Base-by-base conservation (phyloP, 179 eudicot species). In the Amaranthus tricolor region DNA sequence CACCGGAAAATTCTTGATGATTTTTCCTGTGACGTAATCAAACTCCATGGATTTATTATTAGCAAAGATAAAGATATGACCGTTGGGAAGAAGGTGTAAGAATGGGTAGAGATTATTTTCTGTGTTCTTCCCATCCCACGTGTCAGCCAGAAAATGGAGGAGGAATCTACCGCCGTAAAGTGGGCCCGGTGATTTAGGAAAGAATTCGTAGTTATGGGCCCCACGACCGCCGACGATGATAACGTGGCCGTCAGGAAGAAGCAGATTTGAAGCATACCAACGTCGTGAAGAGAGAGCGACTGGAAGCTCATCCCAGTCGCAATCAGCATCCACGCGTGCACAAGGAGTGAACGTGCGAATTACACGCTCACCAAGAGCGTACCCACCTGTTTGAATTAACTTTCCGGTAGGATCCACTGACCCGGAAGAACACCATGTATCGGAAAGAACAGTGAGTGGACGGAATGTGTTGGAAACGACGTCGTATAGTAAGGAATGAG, bases 21-120 rank as follows among this genome's bases (percentile, higher is more conserved):
- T 60, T 6, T 55, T 76, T 4, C 77, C 52, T 6, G 68, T 68
- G 0, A 52, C 21, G 66, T 88, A 90, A 70, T 92, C 82, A 11
- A 86, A 74, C 15, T 79, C 65, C 0, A 92, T 82, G 0, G 96
- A 90, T 0, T 86, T 76, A 17, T 85, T 87, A 48, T 90, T 90
- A 0, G 97, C 97, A 84, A 92, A 92, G 12, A 92, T 69, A 69
- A 78, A 92, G 6, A 92, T 85, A 57, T 83, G 82, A 0, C 89
- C 90, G 72, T 90, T 91, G 0, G 97, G 97, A 8, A 92, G 62
- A 7, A 92, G 75, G 71, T 90, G 85, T 81, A 92, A 79, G 86
- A 92, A 92, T 0, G 97, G 97, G 78, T 92, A 92, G 21, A 92
- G 94, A 83, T 92, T 92, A 81, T 92, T 92, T 73, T 92, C 97